Conservation (phyloP, 371 early-diverging fungal species). For the Batkoa obscura region DNA sequence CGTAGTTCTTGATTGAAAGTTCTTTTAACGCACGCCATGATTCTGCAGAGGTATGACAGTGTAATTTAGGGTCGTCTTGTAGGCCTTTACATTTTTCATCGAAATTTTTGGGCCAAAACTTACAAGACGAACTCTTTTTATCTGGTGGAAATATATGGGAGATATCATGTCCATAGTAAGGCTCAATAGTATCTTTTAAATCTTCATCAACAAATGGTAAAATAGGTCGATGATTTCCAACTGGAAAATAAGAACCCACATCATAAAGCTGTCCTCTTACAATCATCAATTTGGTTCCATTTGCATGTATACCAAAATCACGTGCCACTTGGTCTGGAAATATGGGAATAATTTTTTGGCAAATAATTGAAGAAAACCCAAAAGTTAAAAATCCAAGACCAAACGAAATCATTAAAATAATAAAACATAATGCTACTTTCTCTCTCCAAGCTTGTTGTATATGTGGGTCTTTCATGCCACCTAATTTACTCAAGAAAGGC, state of each 20-base stretch:
- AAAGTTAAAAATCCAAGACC: slow-evolving; percentile 34
- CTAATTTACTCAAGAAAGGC: slow-evolving; percentile 4
- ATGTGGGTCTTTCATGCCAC: slow-evolving; percentile 23
- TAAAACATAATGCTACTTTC: slow-evolving; percentile 53
- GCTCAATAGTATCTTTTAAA: slow-evolving; percentile 8
- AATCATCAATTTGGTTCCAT: slow-evolving; percentile 9
- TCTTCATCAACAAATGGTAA: slow-evolving; percentile 7
- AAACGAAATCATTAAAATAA: slow-evolving; percentile 27
- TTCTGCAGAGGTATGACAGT: slow-evolving; percentile 10
- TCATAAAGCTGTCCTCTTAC: slow-evolving; percentile 17
- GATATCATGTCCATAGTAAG: slow-evolving; percentile 14
- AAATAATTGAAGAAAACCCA: slow-evolving; percentile 29
- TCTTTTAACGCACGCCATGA: neutral
- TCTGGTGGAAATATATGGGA: slow-evolving; percentile 13
- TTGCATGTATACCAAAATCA: slow-evolving; percentile 3
- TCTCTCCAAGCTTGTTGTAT: slow-evolving; percentile 59
- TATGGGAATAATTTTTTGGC: slow-evolving; percentile 9
- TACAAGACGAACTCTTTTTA: slow-evolving; percentile 8
- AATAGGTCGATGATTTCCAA: slow-evolving; percentile 12
- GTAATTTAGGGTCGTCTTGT: slow-evolving; percentile 3
- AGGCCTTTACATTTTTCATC: slow-evolving; percentile 8
- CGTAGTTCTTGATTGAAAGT: slow-evolving; percentile 4
- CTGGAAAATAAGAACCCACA: slow-evolving; percentile 11
- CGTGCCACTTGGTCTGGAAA: slow-evolving; percentile 9
- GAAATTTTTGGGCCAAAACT: slow-evolving; percentile 8